A percentile compares a stretch with the other conserved stretches of the same genome.
Evolutionary conservation across 2,329 filamentous ascomycete genomes (phyloP).

Genomic region (Aspergillus fructus): DNA sequence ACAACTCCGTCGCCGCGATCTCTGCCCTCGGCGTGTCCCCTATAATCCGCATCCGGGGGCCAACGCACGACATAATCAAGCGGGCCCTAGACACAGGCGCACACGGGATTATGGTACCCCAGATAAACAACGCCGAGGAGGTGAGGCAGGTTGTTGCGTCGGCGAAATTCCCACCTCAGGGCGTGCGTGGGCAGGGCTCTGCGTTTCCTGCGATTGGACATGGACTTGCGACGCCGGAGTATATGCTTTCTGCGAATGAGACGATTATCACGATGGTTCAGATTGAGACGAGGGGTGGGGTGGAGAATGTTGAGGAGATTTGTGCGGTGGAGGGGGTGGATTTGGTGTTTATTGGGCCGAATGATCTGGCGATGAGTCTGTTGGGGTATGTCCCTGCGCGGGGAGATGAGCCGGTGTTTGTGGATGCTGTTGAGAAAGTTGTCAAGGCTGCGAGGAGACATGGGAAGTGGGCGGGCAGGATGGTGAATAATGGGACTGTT

Average conservation of each 20-base stretch:
- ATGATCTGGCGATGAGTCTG: constrained; percentile 46
- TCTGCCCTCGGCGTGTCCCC: constrained; percentile 26
- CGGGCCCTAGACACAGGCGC: constrained; percentile 27
- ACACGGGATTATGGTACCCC: constrained; percentile 52
- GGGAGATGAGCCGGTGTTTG: constrained; percentile 56
- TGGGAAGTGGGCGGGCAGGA: constrained; percentile 63
- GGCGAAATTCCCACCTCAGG: constrained; percentile 31
- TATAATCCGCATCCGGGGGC: constrained; percentile 22
- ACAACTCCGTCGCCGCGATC: constrained; percentile 27
- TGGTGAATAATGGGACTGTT: constrained; percentile 47
- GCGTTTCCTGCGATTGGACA: constrained; percentile 34
- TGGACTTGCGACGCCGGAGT: constrained; percentile 27
- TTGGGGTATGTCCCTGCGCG: constrained; percentile 60
- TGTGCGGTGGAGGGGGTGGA: constrained; percentile 40
- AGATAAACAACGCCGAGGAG: constrained; percentile 53
- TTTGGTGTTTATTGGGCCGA: constrained; percentile 37
- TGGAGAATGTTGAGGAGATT: constrained; percentile 44
- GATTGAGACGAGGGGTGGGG: constrained; percentile 40
- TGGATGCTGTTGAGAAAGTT: constrained; percentile 59
- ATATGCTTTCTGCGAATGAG: constrained; percentile 36
- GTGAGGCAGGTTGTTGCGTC: constrained; percentile 22
- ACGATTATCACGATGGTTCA: constrained; percentile 37
- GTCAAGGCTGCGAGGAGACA: constrained; percentile 58
- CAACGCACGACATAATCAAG: constrained; percentile 25
- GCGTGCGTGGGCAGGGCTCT: constrained; percentile 29